Evolutionary conservation across 305 asterid species (phyloP).

Genomic region (Petunia hybrid): DNA sequence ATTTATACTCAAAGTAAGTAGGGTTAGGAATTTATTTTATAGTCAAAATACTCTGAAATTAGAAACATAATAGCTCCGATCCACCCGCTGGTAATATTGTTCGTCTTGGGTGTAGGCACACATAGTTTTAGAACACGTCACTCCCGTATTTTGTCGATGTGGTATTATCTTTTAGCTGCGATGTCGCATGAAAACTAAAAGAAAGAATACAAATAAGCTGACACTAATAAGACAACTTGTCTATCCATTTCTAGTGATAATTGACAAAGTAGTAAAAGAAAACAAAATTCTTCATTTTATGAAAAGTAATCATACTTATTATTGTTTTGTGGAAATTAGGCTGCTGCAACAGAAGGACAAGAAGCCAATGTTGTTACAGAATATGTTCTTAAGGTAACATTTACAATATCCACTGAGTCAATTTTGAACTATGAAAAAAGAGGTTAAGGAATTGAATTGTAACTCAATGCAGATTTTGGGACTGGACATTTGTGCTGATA

Average conservation of each 20-base stretch:
- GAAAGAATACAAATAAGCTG: background rate
- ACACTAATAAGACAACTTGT: background rate
- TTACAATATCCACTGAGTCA: background rate
- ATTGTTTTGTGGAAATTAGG: conserved; percentile 29
- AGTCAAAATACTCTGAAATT: too few species aligned
- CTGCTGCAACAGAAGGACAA: conserved; percentile 40
- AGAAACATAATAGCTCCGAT: too few species aligned
- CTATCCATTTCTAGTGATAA: background rate
- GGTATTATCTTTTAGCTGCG: too few species aligned
- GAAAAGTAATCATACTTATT: background rate
- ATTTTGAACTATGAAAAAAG: background rate
- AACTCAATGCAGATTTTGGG: conserved; percentile 35
- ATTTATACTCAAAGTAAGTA: too few species aligned
- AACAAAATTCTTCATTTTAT: background rate
- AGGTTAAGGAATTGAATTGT: background rate
- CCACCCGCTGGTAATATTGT: too few species aligned
- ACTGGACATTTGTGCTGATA: conserved; percentile 41
- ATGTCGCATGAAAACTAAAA: background rate
- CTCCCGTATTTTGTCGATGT: too few species aligned
- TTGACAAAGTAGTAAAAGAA: background rate
- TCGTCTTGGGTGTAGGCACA: too few species aligned
- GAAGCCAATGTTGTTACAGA: conserved; percentile 38
- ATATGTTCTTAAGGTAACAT: conserved; percentile 39
- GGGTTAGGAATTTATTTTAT: too few species aligned
- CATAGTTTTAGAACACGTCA: too few species aligned